phyloP scores from a whole-genome alignment of 805 yeast species.

The Cyberlindnera subsufficiens region DNA sequence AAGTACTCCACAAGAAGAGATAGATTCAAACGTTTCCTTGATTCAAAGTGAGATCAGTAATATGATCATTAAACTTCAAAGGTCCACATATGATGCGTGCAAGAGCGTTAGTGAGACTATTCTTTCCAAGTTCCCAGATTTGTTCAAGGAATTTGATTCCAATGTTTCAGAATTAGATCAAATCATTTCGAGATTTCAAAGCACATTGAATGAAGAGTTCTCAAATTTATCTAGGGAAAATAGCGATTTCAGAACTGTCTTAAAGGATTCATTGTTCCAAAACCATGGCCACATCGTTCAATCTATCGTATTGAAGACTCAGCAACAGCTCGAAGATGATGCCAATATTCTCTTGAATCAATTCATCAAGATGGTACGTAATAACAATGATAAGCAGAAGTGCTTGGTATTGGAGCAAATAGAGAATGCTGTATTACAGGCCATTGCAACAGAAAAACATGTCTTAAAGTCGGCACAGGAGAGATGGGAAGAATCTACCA shows the following conservation, averaged over 20 bases:
- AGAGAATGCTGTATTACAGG: conserved; percentile 10
- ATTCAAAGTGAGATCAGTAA: conserved; percentile 12
- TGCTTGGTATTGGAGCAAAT: conserved; percentile 10
- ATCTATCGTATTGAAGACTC: conserved; percentile 9
- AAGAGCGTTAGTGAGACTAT: conserved; percentile 19
- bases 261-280: conserved; percentile 19
- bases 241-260: conserved; percentile 15
- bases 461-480: conserved; percentile 9
- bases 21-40: not conserved
- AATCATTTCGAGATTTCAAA: conserved; percentile 7
- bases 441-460: conserved; percentile 15
- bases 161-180: conserved; percentile 7
- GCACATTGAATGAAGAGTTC: conserved; percentile 13
- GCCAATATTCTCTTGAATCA: conserved; percentile 15
- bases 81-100: conserved; percentile 17
- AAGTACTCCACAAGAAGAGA: not conserved
- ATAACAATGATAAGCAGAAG: conserved; percentile 16
- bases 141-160: conserved; percentile 16
- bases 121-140: conserved; percentile 17
- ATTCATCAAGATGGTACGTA: conserved; percentile 16
- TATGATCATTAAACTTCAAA: conserved; percentile 13
- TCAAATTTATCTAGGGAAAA: conserved; percentile 21
- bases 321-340: conserved; percentile 15
- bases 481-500: conserved; percentile 19
- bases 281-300: conserved; percentile 18